Conservation (phyloP, 352 stramenopile species). For the Pythium phragmiticola region DNA sequence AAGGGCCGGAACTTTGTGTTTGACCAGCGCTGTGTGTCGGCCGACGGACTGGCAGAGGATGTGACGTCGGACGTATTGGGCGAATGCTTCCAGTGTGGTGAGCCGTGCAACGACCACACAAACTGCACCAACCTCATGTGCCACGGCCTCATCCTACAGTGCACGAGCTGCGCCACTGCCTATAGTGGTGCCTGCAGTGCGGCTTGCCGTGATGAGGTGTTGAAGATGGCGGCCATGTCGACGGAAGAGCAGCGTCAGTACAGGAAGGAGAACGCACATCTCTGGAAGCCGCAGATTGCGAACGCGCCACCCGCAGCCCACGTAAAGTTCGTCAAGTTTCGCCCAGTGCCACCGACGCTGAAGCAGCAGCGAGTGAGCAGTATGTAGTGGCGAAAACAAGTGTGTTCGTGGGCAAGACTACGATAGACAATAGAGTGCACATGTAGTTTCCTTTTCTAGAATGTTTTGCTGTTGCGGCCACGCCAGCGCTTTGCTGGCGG, state of each 20-base stretch:
- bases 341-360: constrained; percentile 33
- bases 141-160: constrained; percentile 55
- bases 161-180: constrained; percentile 32
- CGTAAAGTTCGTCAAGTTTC: constrained; percentile 54
- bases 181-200: constrained; percentile 35
- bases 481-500: constrained; percentile 64
- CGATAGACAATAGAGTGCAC: not conserved
- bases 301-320: constrained; percentile 29
- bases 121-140: constrained; percentile 71
- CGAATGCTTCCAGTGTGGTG: constrained; percentile 58
- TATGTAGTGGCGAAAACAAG: not conserved
- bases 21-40: constrained; percentile 63
- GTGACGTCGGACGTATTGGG: constrained; percentile 66
- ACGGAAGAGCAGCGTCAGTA: constrained; percentile 49
- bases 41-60: constrained; percentile 37
- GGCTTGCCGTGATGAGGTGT: constrained; percentile 49
- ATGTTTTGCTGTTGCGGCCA: constrained; percentile 30
- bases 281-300: constrained; percentile 57
- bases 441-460: constrained; percentile 10
- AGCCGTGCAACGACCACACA: constrained; percentile 45
- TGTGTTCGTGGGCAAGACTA: not conserved
- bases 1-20: constrained; percentile 78
- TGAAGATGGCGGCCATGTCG: constrained; percentile 55
- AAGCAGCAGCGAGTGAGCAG: constrained; percentile 3
- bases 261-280: constrained; percentile 49